Evolutionary conservation across 2,329 filamentous ascomycete species (phyloP), one percentile per base, ranked within the genome.

Genomic region (Cadophora malorum): DNA sequence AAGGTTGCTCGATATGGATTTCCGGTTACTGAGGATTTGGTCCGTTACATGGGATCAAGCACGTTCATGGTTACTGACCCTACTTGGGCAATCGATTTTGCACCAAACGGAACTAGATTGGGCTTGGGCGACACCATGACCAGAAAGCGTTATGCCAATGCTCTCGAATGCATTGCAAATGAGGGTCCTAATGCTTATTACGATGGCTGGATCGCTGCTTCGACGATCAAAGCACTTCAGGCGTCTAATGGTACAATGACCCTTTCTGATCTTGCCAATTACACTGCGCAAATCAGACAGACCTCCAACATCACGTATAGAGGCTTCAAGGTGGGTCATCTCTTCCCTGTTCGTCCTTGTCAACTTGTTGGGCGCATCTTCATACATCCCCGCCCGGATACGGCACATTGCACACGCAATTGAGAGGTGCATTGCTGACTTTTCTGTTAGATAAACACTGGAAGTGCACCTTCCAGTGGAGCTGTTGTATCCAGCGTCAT

Each of bases 71-170:
- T 56, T 5, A 58, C 50, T 2, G 88, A 97, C 66, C 89, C 91
- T 0, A 86, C 88, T 3, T 98, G 93, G 91, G 93, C 94, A 0
- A 79, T 91, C 59, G 95, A 97, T 77, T 97, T 97, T 80, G 94
- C 93, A 1, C 93, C 93, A 0, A 89, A 94, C 69, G 95, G 94
- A 3, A 90, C 85, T 0, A 82, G 92, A 2, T 74, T 97, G 0
- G 82, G 85, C 21, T 79, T 94, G 2, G 93, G 92, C 21, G 92
- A 97, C 60, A 90, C 80, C 0, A 93, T 98, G 75, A 94, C 91
- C 0, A 85, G 94, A 55, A 91, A 90, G 75, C 86, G 94, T 67
- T 97, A 94, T 76, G 94, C 92, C 73, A 77, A 92, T 69, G 93
- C 94, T 0, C 85, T 98, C 0, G 89, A 95, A 76, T 86, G 84